These are phyloP conservation scores for Xylaria palmicola DNA, from an alignment of 495 filamentous ascomycete species.

Conservation along the genomic window DNA sequence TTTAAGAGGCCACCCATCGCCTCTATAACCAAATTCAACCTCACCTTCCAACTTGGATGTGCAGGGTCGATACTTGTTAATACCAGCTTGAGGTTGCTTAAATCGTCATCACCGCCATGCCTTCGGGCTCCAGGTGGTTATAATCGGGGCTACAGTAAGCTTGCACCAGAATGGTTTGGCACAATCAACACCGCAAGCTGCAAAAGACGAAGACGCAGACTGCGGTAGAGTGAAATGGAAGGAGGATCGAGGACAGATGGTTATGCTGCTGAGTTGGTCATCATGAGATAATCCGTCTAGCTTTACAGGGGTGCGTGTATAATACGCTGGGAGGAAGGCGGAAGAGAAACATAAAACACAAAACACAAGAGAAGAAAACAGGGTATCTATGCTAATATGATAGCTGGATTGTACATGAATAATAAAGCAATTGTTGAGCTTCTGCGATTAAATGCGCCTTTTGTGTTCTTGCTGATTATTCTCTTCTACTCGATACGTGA, in stretches of 20 bases:
- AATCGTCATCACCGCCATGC: too few species aligned
- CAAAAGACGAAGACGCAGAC: background rate
- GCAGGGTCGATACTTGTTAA: background rate
- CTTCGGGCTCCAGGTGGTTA: too few species aligned
- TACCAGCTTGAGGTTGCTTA: background rate
- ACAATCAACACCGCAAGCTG: background rate
- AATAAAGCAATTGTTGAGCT: too few species aligned
- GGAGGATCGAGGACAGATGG: background rate
- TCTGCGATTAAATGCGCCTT: too few species aligned
- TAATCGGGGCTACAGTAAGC: background rate
- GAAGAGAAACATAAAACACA: too few species aligned
- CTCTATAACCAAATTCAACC: too few species aligned
- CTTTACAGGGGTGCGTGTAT: constrained; percentile 5
- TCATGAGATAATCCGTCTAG: background rate
- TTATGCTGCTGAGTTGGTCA: background rate
- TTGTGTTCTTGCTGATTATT: too few species aligned
- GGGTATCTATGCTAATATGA: too few species aligned
- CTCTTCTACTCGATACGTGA: too few species aligned
- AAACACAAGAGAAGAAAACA: too few species aligned
- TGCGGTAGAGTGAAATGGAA: background rate
- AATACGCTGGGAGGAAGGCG: background rate
- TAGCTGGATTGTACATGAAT: too few species aligned
- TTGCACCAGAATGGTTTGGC: background rate
- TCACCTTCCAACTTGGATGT: too few species aligned
- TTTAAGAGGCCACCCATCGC: background rate